Evolutionary conservation across 148 eudicot species (phyloP).

Genomic region (Hydrangea macrophylla): DNA sequence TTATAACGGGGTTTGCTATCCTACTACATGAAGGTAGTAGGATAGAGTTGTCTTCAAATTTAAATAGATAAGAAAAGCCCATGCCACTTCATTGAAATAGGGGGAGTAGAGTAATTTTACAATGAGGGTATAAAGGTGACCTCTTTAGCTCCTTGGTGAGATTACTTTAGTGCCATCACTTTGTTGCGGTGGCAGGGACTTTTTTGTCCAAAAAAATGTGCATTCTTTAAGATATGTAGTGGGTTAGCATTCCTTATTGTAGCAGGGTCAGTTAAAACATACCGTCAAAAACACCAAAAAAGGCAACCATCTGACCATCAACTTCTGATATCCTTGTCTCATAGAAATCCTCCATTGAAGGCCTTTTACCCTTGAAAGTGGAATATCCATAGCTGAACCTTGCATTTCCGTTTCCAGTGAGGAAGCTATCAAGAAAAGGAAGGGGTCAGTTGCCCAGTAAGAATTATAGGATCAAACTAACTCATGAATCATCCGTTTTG

Average conservation of each 20-base stretch:
- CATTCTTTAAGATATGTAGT: no score
- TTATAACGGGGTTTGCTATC: background rate
- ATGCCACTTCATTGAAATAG: no score
- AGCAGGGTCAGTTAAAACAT: constrained; percentile 19
- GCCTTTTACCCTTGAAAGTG: constrained; percentile 73
- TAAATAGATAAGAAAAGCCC: no score
- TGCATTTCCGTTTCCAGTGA: constrained; percentile 38
- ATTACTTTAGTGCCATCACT: no score
- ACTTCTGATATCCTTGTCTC: constrained; percentile 68
- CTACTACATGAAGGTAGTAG: no score
- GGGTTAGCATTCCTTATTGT: no score
- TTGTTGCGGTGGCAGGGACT: no score
- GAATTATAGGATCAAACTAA: background rate
- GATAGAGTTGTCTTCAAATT: no score
- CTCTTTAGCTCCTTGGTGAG: no score
- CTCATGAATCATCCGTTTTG: background rate
- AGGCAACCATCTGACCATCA: constrained; percentile 72
- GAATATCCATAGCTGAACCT: constrained; percentile 83
- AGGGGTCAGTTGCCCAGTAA: background rate
- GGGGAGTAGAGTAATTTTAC: no score
- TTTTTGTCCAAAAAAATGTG: no score
- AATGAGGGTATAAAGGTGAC: no score
- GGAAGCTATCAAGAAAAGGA: constrained; percentile 39
- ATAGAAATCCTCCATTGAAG: constrained; percentile 79
- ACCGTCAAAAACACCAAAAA: constrained; percentile 92